Evolutionary conservation across 2,329 filamentous ascomycete genomes (phyloP).

Genomic region (Sclerotinia nivalis): DNA sequence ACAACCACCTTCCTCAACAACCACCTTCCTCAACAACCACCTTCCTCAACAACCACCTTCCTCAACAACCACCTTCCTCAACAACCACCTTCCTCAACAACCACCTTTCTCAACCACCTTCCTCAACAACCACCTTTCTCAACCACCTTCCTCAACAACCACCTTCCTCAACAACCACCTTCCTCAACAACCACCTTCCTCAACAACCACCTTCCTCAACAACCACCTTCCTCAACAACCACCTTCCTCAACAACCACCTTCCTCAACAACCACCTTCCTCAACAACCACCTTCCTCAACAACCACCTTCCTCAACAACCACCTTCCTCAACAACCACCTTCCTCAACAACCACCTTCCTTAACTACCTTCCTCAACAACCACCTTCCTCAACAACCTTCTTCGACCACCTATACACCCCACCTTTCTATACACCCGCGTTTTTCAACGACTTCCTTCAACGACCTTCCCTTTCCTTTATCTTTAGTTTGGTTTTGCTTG

Average conservation of each 20-base stretch:
- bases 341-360: neutral
- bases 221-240: neutral
- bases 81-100: too few species aligned
- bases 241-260: too few species aligned
- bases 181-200: neutral
- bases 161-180: neutral
- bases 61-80: too few species aligned
- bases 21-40: too few species aligned
- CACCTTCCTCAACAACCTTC: neutral
- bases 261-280: neutral
- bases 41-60: too few species aligned
- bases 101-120: too few species aligned
- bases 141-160: too few species aligned
- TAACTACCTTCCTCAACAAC: neutral
- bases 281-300: too few species aligned
- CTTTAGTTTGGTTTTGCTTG: neutral
- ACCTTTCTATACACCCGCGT: too few species aligned
- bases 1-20: too few species aligned
- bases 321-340: neutral
- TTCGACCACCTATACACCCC: neutral
- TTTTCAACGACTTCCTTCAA: neutral
- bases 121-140: too few species aligned
- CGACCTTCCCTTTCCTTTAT: neutral
- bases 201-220: neutral
- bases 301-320: neutral